A percentile compares a stretch with the other conserved stretches of the same genome.
Conservation (phyloP, 1,139 yeast species). For the Candida buenavistaensis region DNA sequence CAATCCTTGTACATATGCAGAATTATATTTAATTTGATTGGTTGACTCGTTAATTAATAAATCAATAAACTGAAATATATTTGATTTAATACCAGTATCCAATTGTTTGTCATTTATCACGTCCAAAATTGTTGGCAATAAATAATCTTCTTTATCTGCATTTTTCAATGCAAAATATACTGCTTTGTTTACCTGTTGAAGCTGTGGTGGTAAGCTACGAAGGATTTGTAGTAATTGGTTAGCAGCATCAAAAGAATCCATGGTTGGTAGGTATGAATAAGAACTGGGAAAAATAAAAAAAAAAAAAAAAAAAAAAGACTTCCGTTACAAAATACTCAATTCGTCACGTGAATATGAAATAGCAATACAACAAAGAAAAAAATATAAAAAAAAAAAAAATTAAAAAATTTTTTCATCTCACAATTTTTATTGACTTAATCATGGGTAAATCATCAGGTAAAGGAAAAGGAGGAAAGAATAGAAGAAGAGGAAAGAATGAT, state of each 20-base stretch:
- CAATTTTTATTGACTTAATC: slow-evolving; percentile 4
- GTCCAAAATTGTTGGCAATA: slow-evolving; percentile 69
- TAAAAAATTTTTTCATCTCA: background rate
- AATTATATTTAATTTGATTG: slow-evolving; percentile 32
- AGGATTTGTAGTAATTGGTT: slow-evolving; percentile 66
- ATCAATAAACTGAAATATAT: slow-evolving; percentile 69
- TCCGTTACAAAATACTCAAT: background rate
- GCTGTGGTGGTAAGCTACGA: slow-evolving; percentile 61
- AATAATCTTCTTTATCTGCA: slow-evolving; percentile 65
- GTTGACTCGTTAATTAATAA: slow-evolving; percentile 47
- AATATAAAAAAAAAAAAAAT: background rate
- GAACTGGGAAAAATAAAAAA: background rate
- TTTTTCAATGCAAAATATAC: slow-evolving; percentile 62
- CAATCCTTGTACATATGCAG: slow-evolving; percentile 50
- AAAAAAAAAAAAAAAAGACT: background rate
- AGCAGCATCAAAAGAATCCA: slow-evolving; percentile 83
- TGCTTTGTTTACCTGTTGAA: slow-evolving; percentile 53
- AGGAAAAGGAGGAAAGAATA: slow-evolving; percentile 75
- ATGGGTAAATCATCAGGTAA: slow-evolving; percentile 55
- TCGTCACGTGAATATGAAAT: background rate
- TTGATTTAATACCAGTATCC: slow-evolving; percentile 63
- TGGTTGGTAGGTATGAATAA: no score
- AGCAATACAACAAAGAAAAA: background rate
- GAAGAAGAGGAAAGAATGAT: slow-evolving; percentile 99
- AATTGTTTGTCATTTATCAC: slow-evolving; percentile 49